Percentiles rank a stretch among this genome's conserved stretches.
These are phyloP conservation scores for Trichophyton verrucosum DNA, from an alignment of 2,329 filamentous ascomycete species.

Conservation along the genomic window DNA sequence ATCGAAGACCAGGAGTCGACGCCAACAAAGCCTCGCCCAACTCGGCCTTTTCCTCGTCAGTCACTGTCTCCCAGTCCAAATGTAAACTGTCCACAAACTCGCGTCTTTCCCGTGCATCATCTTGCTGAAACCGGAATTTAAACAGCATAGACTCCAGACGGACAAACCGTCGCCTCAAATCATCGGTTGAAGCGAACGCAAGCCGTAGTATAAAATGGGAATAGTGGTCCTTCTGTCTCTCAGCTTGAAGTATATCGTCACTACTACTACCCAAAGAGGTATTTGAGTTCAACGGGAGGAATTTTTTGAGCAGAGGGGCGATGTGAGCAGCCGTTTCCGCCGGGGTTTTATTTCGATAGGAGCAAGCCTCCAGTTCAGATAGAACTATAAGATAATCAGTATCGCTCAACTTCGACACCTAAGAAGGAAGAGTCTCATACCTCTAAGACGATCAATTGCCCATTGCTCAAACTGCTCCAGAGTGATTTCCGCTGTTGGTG, in stretches of 20 bases:
- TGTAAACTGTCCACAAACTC: slow-evolving; percentile 65
- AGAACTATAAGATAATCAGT: slow-evolving; percentile 20
- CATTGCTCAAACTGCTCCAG: slow-evolving; percentile 98
- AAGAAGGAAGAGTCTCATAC: slow-evolving; percentile 32
- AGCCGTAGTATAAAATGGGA: slow-evolving; percentile 93
- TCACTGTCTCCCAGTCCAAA: slow-evolving; percentile 73
- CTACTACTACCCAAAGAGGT: slow-evolving; percentile 46
- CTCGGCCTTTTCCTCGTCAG: slow-evolving; percentile 64
- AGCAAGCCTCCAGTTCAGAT: slow-evolving; percentile 66
- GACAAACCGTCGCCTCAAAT: slow-evolving; percentile 73
- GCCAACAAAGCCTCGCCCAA: slow-evolving; percentile 51
- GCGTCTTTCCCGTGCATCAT: slow-evolving; percentile 59
- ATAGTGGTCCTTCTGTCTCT: slow-evolving; percentile 92
- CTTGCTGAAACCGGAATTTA: slow-evolving; percentile 63
- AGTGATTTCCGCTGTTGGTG: slow-evolving; percentile 86
- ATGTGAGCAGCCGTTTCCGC: slow-evolving; percentile 74
- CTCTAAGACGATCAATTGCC: slow-evolving; percentile 82
- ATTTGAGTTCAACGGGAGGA: slow-evolving; percentile 67
- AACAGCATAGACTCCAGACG: slow-evolving; percentile 85
- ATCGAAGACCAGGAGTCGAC: slow-evolving; percentile 37
- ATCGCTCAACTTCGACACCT: background rate
- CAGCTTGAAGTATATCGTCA: slow-evolving; percentile 46
- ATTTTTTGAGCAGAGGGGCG: slow-evolving; percentile 74
- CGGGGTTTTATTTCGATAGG: slow-evolving; percentile 80
- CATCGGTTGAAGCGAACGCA: slow-evolving; percentile 83